phyloP scores from a whole-genome alignment of 139 green algal genomes.

The Chlorella sp. region DNA sequence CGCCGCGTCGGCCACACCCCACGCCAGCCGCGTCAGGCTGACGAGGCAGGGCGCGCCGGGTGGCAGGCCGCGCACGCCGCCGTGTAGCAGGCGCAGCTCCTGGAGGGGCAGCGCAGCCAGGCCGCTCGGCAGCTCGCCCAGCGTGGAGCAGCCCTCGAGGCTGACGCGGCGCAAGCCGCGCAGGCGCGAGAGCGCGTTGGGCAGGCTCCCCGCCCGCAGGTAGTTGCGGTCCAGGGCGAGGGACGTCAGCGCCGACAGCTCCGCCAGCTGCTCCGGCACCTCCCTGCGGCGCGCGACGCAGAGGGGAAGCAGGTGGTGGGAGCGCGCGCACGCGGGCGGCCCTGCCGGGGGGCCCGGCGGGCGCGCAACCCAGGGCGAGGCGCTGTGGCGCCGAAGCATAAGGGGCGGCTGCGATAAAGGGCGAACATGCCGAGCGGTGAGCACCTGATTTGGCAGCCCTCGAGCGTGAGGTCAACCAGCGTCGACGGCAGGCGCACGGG shows the following conservation, averaged over 20 bases:
- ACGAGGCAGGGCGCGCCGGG: no score
- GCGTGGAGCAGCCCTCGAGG: conserved; percentile 6
- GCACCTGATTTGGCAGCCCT: conserved; percentile 22
- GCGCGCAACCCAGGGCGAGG: not conserved
- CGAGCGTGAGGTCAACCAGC: conserved; percentile 9
- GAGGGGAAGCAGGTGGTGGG: not conserved
- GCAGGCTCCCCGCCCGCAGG: conserved; percentile 1
- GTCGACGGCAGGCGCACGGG: not conserved
- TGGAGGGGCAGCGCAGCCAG: conserved; percentile 12
- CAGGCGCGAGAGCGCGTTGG: not conserved
- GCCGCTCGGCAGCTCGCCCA: not conserved
- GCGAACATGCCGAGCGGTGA: not conserved
- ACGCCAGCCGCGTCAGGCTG: no score
- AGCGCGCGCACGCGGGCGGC: not conserved
- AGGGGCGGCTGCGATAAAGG: not conserved
- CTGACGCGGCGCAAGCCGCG: not conserved
- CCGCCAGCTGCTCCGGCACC: not conserved
- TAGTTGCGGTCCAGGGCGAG: conserved; percentile 22
- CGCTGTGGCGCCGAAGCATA: no score
- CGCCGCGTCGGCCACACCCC: no score
- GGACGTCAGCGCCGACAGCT: conserved; percentile 3
- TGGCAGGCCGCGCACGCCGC: conserved; percentile 10
- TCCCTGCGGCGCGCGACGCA: not conserved
- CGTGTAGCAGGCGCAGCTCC: conserved; percentile 12
- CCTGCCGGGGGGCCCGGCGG: not conserved